phyloP scores from a whole-genome alignment of 768 basidiomycete species.

The Candolleomyces efflorescens region DNA sequence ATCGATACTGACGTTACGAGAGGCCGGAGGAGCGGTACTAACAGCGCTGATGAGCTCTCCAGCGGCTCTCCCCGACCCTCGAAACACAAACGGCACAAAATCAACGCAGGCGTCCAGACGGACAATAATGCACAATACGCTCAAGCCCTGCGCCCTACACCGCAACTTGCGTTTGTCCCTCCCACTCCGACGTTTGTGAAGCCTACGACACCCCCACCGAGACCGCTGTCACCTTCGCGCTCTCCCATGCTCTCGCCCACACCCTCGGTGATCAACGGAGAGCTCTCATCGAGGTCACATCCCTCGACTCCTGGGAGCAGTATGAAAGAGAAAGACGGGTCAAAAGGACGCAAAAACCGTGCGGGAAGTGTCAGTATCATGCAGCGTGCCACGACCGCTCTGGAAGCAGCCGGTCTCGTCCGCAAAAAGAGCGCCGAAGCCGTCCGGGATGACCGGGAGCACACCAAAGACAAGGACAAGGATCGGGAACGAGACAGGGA shows the following conservation, averaged over 20 bases:
- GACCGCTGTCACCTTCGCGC: conserved; percentile 37
- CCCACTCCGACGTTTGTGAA: conserved; percentile 63
- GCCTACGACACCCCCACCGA: conserved; percentile 47
- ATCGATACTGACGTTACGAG: conserved; percentile 13
- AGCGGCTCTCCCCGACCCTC: conserved; percentile 8
- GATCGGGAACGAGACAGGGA: too few species aligned
- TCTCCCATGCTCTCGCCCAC: conserved; percentile 60
- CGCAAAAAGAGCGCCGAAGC: conserved; percentile 78
- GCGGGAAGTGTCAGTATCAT: conserved; percentile 94
- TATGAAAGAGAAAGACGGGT: conserved; percentile 41
- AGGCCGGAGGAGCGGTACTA: too few species aligned
- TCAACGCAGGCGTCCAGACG: conserved; percentile 42
- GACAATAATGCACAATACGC: conserved; percentile 24
- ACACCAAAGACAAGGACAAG: conserved; percentile 39
- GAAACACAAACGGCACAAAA: conserved; percentile 30
- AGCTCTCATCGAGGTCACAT: conserved; percentile 54
- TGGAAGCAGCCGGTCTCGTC: conserved; percentile 82
- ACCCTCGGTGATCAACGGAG: conserved; percentile 40
- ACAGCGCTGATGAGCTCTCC: conserved; percentile 13
- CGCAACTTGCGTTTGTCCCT: conserved; percentile 70
- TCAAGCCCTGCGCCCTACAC: conserved; percentile 26
- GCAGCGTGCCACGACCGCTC: conserved; percentile 89
- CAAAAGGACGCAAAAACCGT: conserved; percentile 63
- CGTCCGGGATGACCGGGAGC: conserved; percentile 54
- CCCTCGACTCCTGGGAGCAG: conserved; percentile 69